Evolutionary conservation across 768 basidiomycete genomes (phyloP).

Genomic region (Tricholoma bakamatsutake): DNA sequence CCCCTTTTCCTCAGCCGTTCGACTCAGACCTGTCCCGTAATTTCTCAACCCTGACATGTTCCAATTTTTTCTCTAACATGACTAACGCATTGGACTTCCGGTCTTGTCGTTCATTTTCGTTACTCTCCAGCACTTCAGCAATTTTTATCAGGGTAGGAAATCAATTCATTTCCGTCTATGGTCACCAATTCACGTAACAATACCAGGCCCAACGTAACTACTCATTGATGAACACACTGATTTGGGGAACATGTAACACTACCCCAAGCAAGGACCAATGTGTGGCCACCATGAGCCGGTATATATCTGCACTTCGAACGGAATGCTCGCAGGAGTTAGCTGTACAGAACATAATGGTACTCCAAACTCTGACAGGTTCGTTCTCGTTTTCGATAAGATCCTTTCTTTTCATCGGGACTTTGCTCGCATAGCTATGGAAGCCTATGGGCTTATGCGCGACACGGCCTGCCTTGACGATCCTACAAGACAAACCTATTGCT

Average conservation of each 20-base stretch:
- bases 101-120: constrained; percentile 71
- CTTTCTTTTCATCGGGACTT: not conserved
- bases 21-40: constrained; percentile 58
- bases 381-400: not conserved
- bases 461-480: constrained; percentile 57
- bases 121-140: constrained; percentile 51
- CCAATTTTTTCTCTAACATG: constrained; percentile 73
- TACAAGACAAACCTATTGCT: constrained; percentile 64
- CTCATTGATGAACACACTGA: constrained; percentile 54
- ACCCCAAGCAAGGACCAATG: constrained; percentile 43
- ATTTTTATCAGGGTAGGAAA: constrained; percentile 46
- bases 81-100: constrained; percentile 54
- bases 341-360: constrained; percentile 44
- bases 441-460: constrained; percentile 57
- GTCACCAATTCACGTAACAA: not conserved
- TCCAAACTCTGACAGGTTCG: constrained; percentile 51
- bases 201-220: constrained; percentile 58
- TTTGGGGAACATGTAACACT: constrained; percentile 83
- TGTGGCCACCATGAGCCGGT: constrained; percentile 60
- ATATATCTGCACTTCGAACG: constrained; percentile 39
- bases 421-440: constrained; percentile 43
- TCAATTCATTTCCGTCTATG: not conserved
- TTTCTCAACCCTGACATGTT: constrained; percentile 61
- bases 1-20: constrained; percentile 74
- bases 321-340: constrained; percentile 54